Base-by-base conservation (phyloP, 1,284 basidiomycete species). In the Heliocybe sulcata region DNA sequence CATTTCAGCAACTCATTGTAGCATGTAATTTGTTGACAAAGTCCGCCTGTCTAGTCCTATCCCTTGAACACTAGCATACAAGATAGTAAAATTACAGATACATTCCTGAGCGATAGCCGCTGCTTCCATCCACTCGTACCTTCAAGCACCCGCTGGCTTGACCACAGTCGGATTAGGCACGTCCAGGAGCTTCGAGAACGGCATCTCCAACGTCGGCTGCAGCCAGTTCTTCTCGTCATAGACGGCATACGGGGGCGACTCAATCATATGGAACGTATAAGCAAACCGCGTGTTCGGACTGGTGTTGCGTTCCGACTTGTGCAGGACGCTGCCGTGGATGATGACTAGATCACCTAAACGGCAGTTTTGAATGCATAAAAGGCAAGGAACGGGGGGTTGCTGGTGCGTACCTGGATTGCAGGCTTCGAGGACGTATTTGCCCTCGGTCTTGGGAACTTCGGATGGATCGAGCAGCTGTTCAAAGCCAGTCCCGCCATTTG, bases 181-280 rank as follows among this genome's bases (percentile, higher is more conserved):
- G 23, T 75, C 72, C 23, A 92, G 72, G n/a, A 94, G 72, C 61
- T 74, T 79, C 16, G 87, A 80, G 70, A 96, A 96, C 0, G 92
- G 91, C 83, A 90, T 87, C 22, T 75, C 79, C 10, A 72, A 61
- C 0, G 91, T 92, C 0, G 94, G 92, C 66, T 97, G 93, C 56
- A 96, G 74, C 92, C 92, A 94, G 66, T 93, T 92, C 77, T 87
- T 87, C 60, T 80, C 77, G 57, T 92, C 89, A 58, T 90, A 92
- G 50, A 65, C 63, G 6, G 83, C 86, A 60, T 81, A 67, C 0
- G 83, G 81, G 8, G 81, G 71, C 0, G 82, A 81, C 54, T 92
- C 90, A 48, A 92, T 84, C 87, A 90, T 94, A 65, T 97, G 94
- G 71, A 97, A 97, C 1, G 94, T 96, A 67, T 96, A 97, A 35